Percentiles rank a stretch among this genome's conserved stretches.
These are phyloP conservation scores for Globisporangium paddicum DNA, from an alignment of 352 stramenopile species.

Conservation along the genomic window DNA sequence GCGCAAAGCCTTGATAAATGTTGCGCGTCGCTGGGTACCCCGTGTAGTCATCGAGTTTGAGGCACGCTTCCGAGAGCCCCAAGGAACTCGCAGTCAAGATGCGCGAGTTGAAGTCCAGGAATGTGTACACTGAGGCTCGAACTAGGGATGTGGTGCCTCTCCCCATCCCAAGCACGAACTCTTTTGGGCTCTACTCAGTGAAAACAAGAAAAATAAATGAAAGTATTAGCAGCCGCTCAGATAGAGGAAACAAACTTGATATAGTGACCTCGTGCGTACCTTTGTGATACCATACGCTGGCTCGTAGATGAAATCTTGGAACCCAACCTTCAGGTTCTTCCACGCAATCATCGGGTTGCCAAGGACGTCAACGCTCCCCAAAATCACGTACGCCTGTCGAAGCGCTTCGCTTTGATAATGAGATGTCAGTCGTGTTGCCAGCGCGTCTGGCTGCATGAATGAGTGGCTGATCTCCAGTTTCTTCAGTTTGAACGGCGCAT, in stretches of 20 bases:
- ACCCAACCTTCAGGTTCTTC: conserved; percentile 76
- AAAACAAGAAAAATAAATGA: not conserved
- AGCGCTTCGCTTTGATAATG: conserved; percentile 88
- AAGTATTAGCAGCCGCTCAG: not conserved
- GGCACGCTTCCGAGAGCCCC: conserved; percentile 76
- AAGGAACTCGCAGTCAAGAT: conserved; percentile 80
- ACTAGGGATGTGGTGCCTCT: conserved; percentile 79
- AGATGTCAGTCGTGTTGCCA: conserved; percentile 59
- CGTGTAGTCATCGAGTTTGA: conserved; percentile 87
- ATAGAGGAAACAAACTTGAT: not conserved
- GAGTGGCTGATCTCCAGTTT: conserved; percentile 70
- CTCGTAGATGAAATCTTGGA: conserved; percentile 82
- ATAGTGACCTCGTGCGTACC: conserved; percentile 11
- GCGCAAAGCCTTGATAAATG: conserved; percentile 84
- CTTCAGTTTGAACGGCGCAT: conserved; percentile 83
- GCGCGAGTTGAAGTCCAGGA: conserved; percentile 85
- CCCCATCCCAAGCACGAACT: conserved; percentile 75
- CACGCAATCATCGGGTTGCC: conserved; percentile 88
- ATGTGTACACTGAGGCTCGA: conserved; percentile 81
- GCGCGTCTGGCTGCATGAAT: conserved; percentile 78
- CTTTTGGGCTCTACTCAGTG: conserved; percentile 46
- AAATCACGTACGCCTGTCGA: conserved; percentile 83
- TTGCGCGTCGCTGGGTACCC: conserved; percentile 80
- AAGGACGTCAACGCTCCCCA: conserved; percentile 84
- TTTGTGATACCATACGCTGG: conserved; percentile 74